Evolutionary conservation across 2,329 filamentous ascomycete species (phyloP).

Genomic region (Colletotrichum paranaense): DNA sequence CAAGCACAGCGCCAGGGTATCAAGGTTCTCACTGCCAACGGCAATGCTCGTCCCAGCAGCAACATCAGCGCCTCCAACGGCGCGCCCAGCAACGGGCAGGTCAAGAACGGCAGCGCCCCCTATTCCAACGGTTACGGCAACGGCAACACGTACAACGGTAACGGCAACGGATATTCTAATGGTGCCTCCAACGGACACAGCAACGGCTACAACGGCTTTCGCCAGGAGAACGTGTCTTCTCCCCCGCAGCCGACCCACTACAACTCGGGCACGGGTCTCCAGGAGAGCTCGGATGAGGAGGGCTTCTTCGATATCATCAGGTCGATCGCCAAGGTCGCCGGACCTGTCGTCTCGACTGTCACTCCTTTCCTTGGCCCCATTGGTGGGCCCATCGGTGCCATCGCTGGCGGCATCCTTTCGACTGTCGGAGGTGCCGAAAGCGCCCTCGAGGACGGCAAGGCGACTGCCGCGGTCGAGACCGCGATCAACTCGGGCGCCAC

Average conservation of each 20-base stretch:
- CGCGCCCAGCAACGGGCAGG: too few relatives aligned
- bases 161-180: background rate
- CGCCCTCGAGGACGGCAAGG: background rate
- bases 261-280: background rate
- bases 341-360: background rate
- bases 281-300: background rate
- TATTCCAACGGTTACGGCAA: background rate
- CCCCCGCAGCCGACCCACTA: background rate
- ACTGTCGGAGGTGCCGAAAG: background rate
- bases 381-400: background rate
- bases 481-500: background rate
- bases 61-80: background rate
- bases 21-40: background rate
- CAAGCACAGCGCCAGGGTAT: background rate
- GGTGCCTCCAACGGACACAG: background rate
- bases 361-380: background rate
- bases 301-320: background rate
- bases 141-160: background rate
- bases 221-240: background rate
- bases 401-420: background rate
- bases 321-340: background rate
- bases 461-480: background rate
- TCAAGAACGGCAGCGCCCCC: too few relatives aligned
- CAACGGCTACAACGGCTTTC: background rate
- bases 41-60: background rate